phyloP scores from a whole-genome alignment of 2,329 filamentous ascomycete species.

The Tolypocladium capitatum region DNA sequence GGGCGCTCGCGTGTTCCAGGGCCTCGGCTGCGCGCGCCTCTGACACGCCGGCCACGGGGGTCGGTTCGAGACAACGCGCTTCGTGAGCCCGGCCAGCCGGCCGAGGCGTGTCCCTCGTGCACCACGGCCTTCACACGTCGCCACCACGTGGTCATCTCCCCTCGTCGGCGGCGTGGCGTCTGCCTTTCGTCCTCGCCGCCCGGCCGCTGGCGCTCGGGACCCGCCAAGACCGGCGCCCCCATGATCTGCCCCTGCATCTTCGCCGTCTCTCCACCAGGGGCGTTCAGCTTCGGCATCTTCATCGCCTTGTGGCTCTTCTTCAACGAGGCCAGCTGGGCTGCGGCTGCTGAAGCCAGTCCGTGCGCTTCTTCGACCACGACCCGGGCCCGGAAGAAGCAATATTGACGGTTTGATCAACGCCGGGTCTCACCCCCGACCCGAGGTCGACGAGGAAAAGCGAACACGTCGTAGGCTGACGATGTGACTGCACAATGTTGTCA shows the following conservation, averaged over 20 bases:
- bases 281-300: slow-evolving; percentile 20
- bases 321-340: slow-evolving; percentile 26
- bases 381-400: too few relatives aligned
- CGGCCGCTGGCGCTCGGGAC: slow-evolving; percentile 32
- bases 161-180: slow-evolving; percentile 38
- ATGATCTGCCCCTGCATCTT: slow-evolving; percentile 31
- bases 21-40: slow-evolving; percentile 46
- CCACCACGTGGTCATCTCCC: slow-evolving; percentile 39
- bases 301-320: slow-evolving; percentile 26
- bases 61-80: slow-evolving; percentile 45
- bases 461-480: too few relatives aligned
- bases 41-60: slow-evolving; percentile 36
- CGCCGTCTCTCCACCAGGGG: slow-evolving; percentile 18
- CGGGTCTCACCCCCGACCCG: too few relatives aligned
- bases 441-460: too few relatives aligned
- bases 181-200: slow-evolving; percentile 27
- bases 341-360: slow-evolving; percentile 26
- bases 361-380: slow-evolving; percentile 33
- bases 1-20: slow-evolving; percentile 39
- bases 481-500: too few relatives aligned
- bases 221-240: slow-evolving; percentile 27
- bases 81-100: slow-evolving; percentile 24
- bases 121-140: slow-evolving; percentile 23
- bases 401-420: too few relatives aligned
- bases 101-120: not conserved